Conservation (phyloP, 768 basidiomycete genomes). For the Rhodotorula sphaerocarpa region DNA sequence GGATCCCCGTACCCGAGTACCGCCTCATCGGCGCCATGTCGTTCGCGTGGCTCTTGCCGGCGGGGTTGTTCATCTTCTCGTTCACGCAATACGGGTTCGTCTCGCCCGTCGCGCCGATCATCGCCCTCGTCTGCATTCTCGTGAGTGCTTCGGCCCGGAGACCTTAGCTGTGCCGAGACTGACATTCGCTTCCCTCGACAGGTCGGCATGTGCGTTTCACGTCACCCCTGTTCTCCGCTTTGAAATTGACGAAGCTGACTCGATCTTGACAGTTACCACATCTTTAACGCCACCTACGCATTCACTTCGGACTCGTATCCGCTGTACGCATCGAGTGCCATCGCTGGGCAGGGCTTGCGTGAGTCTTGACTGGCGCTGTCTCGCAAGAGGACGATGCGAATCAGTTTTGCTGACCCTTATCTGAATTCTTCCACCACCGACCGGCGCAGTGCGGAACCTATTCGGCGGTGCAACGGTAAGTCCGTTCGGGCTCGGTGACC, state of each 20-base stretch:
- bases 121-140: slow-evolving; percentile 34
- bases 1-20: slow-evolving; percentile 35
- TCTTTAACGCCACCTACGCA: slow-evolving; percentile 14
- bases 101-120: slow-evolving; percentile 23
- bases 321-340: slow-evolving; percentile 33
- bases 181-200: not conserved
- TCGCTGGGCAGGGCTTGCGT: slow-evolving; percentile 35
- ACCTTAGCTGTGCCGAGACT: not conserved
- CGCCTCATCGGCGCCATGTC: slow-evolving; percentile 32
- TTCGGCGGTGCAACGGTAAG: slow-evolving; percentile 11
- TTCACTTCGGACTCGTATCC: slow-evolving; percentile 34
- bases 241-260: too few relatives aligned
- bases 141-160: not conserved
- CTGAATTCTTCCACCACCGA: too few relatives aligned
- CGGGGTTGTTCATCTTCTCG: slow-evolving; percentile 31
- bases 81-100: slow-evolving; percentile 32
- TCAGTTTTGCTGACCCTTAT: too few relatives aligned
- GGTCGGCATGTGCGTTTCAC: too few relatives aligned
- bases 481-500: not conserved
- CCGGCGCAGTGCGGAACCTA: slow-evolving; percentile 32
- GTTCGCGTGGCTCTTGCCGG: slow-evolving; percentile 17
- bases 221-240: too few relatives aligned
- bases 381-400: too few relatives aligned
- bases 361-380: too few relatives aligned
- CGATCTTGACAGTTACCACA: too few relatives aligned